A percentile compares a stretch with the other conserved stretches of the same genome.
These are phyloP conservation scores for Fusarium algeriense DNA, from an alignment of 2,329 filamentous ascomycete genomes.

Conservation along the genomic window DNA sequence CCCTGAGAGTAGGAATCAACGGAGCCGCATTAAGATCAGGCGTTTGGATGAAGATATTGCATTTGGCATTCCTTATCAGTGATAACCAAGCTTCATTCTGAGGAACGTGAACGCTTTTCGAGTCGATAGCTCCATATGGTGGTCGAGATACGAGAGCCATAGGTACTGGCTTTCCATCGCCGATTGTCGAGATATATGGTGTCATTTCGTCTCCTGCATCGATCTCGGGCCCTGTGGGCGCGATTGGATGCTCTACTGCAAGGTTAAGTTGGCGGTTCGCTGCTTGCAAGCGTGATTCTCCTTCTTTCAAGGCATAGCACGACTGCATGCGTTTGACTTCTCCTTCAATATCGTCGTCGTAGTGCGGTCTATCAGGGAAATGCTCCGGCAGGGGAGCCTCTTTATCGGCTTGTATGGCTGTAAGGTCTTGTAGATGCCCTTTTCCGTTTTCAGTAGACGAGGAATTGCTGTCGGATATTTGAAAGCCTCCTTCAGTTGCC, in stretches of 20 bases:
- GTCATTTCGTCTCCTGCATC: slow-evolving; percentile 69
- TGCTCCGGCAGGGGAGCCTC: slow-evolving; percentile 62
- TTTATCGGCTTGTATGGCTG: not conserved
- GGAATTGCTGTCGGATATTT: too few relatives aligned
- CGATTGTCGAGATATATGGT: slow-evolving; percentile 66
- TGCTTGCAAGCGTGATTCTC: slow-evolving; percentile 68
- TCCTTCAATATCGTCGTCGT: slow-evolving; percentile 69
- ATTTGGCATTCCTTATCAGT: slow-evolving; percentile 72
- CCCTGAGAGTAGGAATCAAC: slow-evolving; percentile 71
- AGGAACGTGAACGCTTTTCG: slow-evolving; percentile 71
- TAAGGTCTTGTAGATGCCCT: not conserved
- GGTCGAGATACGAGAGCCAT: slow-evolving; percentile 79
- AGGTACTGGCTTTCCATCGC: slow-evolving; percentile 67
- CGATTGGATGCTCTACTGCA: slow-evolving; percentile 64
- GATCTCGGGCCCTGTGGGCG: slow-evolving; percentile 66
- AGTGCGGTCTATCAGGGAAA: slow-evolving; percentile 70
- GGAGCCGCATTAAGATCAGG: slow-evolving; percentile 81
- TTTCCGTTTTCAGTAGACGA: not conserved
- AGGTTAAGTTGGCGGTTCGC: slow-evolving; percentile 76
- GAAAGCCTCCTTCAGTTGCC: not conserved
- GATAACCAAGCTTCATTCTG: slow-evolving; percentile 83
- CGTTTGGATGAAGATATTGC: slow-evolving; percentile 80
- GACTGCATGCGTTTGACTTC: slow-evolving; percentile 74
- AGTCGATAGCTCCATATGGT: slow-evolving; percentile 74
- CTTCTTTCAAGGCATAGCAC: slow-evolving; percentile 61